These are phyloP conservation scores for Eucalyptus caleyi DNA, from an alignment of 345 rosid genomes.

Conservation along the genomic window DNA sequence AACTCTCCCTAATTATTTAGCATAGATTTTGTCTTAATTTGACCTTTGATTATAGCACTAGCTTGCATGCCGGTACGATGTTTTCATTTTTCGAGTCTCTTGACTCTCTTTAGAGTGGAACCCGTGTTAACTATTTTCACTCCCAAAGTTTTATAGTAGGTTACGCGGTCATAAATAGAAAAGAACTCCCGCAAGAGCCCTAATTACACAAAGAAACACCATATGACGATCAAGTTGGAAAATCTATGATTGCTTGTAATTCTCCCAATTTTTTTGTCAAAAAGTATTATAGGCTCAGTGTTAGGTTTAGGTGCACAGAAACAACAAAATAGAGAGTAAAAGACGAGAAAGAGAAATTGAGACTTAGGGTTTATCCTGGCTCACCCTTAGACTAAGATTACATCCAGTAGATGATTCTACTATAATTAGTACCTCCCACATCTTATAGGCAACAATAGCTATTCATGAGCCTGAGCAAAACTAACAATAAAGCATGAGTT, in stretches of 20 bases:
- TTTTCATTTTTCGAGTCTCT: not conserved
- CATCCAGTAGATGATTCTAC: not conserved
- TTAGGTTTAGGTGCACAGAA: not conserved
- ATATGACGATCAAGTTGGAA: not conserved
- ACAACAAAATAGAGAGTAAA: not conserved
- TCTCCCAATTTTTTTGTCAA: too few relatives aligned
- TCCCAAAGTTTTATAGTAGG: not conserved
- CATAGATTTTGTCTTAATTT: not conserved
- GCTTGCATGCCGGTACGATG: not conserved
- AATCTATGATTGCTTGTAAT: not conserved
- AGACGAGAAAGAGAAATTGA: not conserved
- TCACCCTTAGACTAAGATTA: not conserved
- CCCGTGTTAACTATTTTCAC: not conserved
- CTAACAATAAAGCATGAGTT: not conserved
- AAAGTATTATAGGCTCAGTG: not conserved
- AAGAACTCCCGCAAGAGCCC: not conserved
- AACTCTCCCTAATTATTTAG: not conserved
- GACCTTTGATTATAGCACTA: not conserved
- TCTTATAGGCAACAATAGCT: not conserved
- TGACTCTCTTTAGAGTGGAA: not conserved
- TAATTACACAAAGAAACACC: not conserved
- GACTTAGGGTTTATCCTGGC: too few relatives aligned
- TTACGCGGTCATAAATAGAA: not conserved
- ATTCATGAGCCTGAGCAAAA: not conserved
- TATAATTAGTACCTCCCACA: too few relatives aligned